Conservation (phyloP, 192 early-diverging fungal species). For the Paraglomus occultum region DNA sequence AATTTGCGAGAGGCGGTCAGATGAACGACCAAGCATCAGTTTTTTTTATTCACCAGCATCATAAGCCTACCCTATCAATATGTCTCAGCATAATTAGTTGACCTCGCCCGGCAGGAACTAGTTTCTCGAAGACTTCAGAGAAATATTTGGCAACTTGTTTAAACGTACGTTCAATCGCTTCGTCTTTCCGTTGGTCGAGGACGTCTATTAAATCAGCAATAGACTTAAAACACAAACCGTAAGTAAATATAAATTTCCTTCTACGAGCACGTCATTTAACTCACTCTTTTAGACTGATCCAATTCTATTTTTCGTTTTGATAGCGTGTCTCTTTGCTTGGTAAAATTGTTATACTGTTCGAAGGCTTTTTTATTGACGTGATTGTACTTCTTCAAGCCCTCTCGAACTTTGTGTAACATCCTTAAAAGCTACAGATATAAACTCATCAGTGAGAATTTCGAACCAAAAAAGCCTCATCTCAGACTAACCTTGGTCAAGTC, state of each 20-base stretch:
- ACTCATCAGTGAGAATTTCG: neutral
- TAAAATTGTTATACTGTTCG: conserved; percentile 96
- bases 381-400: conserved; percentile 81
- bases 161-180: conserved; percentile 96
- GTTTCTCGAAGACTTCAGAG: conserved; percentile 80
- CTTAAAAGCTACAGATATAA: conserved; percentile 48
- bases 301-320: conserved; percentile 83
- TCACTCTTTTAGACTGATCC: conserved; percentile 71
- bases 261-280: neutral
- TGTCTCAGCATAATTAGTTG: conserved; percentile 82
- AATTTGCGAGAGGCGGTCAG: conserved; percentile 6
- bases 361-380: conserved; percentile 99
- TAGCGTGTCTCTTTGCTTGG: conserved; percentile 83
- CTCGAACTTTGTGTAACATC: conserved; percentile 76
- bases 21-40: neutral
- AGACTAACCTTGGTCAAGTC: conserved; percentile 49
- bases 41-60: neutral
- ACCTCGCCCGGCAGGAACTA: conserved; percentile 85
- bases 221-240: conserved; percentile 41
- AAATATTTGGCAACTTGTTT: conserved; percentile 89
- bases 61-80: conserved; percentile 43
- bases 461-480: neutral
- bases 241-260: neutral
- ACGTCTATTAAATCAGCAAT: conserved; percentile 86
- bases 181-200: conserved; percentile 95